Evolutionary conservation across 371 early-diverging fungal species (phyloP).

Genomic region (Funneliformis caledonium): DNA sequence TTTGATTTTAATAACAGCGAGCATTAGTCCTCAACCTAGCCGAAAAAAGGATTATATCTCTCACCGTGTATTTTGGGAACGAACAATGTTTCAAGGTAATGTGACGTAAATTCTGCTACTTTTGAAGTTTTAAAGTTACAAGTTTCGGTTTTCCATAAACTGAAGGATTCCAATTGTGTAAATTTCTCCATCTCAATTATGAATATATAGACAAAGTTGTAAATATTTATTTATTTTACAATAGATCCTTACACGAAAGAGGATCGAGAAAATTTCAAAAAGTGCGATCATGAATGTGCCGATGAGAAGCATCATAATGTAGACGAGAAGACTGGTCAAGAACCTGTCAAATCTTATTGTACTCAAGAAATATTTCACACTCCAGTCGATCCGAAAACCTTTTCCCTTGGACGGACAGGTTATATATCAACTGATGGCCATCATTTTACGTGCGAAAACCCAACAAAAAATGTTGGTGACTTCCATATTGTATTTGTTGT

Average conservation of each 20-base stretch:
- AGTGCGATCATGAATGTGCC: slow-evolving; percentile 43
- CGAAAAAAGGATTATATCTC: slow-evolving; percentile 35
- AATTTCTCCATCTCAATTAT: too few relatives aligned
- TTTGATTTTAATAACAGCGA: slow-evolving; percentile 4
- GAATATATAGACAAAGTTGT: too few relatives aligned
- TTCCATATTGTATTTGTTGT: slow-evolving; percentile 45
- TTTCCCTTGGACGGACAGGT: slow-evolving; percentile 38
- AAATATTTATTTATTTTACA: not conserved
- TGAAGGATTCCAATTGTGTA: too few relatives aligned
- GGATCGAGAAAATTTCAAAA: slow-evolving; percentile 41
- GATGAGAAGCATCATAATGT: slow-evolving; percentile 43
- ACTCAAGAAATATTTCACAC: slow-evolving; percentile 44
- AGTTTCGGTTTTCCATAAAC: too few relatives aligned
- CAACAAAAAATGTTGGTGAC: slow-evolving; percentile 19
- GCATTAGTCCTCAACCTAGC: slow-evolving; percentile 20
- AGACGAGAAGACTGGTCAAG: not conserved
- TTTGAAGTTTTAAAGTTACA: too few relatives aligned
- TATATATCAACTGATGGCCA: slow-evolving; percentile 42
- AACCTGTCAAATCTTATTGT: slow-evolving; percentile 42
- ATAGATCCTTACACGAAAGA: slow-evolving; percentile 43
- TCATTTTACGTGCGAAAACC: slow-evolving; percentile 41
- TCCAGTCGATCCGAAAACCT: slow-evolving; percentile 6
- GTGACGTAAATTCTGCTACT: not conserved
- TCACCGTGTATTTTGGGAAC: slow-evolving; percentile 41
- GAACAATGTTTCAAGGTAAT: slow-evolving; percentile 43